Conservation (phyloP, 2,329 filamentous ascomycete species). For the Plectosphaerella cucumerina region DNA sequence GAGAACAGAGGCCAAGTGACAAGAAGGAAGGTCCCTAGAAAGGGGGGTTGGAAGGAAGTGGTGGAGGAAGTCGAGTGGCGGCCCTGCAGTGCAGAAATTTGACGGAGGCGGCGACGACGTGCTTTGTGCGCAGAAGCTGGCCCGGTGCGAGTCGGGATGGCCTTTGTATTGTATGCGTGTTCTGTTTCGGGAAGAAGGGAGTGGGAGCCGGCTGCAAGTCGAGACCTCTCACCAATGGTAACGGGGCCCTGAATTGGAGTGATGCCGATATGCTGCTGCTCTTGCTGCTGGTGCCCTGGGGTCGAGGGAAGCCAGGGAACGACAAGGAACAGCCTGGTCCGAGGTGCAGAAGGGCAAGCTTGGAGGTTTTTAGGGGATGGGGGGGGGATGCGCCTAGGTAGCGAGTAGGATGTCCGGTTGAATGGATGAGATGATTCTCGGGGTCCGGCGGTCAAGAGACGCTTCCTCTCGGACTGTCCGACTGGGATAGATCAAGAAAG, state of each 20-base stretch:
- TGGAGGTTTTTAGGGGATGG: too few relatives aligned
- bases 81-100: background rate
- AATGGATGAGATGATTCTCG: background rate
- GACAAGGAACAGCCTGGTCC: slow-evolving; percentile 1
- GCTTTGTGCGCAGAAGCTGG: background rate
- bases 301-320: background rate
- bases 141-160: background rate
- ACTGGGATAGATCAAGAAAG: too few relatives aligned
- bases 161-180: background rate
- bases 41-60: background rate
- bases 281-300: background rate
- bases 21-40: too few relatives aligned
- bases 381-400: too few relatives aligned
- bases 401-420: too few relatives aligned
- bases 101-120: background rate
- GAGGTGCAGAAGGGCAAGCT: background rate
- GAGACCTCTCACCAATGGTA: background rate
- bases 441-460: too few relatives aligned
- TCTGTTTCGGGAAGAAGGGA: slow-evolving; percentile 3
- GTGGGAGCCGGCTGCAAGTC: slow-evolving; percentile 3
- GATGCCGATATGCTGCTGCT: too few relatives aligned
- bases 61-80: background rate
- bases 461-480: too few relatives aligned
- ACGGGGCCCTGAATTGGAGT: background rate
- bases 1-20: background rate